Conservation (phyloP, 2,329 filamentous ascomycete genomes). For the Drechslera avenae region DNA sequence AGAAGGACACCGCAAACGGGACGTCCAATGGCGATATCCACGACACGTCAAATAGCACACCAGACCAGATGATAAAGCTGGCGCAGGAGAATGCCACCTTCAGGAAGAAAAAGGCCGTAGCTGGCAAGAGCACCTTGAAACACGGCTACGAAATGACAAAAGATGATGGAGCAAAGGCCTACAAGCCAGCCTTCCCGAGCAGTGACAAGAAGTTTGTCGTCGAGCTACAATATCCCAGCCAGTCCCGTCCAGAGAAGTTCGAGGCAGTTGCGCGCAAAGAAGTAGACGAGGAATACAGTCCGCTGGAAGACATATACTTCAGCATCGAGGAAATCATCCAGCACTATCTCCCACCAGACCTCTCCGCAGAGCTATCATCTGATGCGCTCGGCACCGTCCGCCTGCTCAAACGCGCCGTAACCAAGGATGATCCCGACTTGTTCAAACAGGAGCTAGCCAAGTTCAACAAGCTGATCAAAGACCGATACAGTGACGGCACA, state of each 20-base stretch:
- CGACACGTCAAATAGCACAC: slow-evolving; percentile 5
- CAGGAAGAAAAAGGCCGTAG: slow-evolving; percentile 17
- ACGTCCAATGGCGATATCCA: slow-evolving; percentile 8
- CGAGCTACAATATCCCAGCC: slow-evolving; percentile 83
- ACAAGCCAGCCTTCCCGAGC: slow-evolving; percentile 57
- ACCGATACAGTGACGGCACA: slow-evolving; percentile 70
- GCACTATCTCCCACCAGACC: slow-evolving; percentile 75
- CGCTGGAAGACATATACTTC: slow-evolving; percentile 73
- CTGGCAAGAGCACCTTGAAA: slow-evolving; percentile 35
- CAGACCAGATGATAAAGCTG: slow-evolving; percentile 10
- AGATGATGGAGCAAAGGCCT: slow-evolving; percentile 52
- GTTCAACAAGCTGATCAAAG: slow-evolving; percentile 75
- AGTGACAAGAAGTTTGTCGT: slow-evolving; percentile 57
- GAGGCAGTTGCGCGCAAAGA: slow-evolving; percentile 36
- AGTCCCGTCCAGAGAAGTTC: slow-evolving; percentile 66
- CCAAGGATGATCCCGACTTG: slow-evolving; percentile 67
- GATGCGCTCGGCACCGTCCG: slow-evolving; percentile 76
- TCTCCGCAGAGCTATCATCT: slow-evolving; percentile 71
- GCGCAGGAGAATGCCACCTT: slow-evolving; percentile 13
- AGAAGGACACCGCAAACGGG: slow-evolving; percentile 8
- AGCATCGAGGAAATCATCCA: slow-evolving; percentile 66
- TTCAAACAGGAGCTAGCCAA: slow-evolving; percentile 75
- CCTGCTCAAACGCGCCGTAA: slow-evolving; percentile 74
- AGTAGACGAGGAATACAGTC: slow-evolving; percentile 51
- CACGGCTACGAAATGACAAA: slow-evolving; percentile 51